A percentile compares a stretch with the other conserved stretches of the same genome.
These are phyloP conservation scores for Baudoinia panamericana DNA, from an alignment of 495 filamentous ascomycete genomes.

Conservation along the genomic window DNA sequence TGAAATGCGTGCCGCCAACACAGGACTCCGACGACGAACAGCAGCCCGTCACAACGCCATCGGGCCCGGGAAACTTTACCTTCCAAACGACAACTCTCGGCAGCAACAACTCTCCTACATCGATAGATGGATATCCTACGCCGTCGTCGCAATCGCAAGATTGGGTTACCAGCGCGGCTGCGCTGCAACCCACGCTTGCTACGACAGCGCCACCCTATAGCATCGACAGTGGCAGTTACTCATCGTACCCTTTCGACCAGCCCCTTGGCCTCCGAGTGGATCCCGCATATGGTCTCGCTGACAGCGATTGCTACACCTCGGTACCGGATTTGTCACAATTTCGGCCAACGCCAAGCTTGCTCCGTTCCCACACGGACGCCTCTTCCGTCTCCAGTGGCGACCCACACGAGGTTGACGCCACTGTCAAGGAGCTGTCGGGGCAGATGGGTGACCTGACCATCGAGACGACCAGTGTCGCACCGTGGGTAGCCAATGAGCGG, in stretches of 20 bases:
- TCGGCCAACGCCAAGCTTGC: constrained; percentile 3
- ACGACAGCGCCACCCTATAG: background rate
- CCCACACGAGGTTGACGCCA: constrained; percentile 17
- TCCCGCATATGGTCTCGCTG: background rate
- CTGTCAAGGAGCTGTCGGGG: constrained; percentile 43
- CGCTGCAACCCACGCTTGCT: background rate
- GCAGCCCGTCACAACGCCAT: constrained; percentile 5
- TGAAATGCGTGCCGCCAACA: constrained; percentile 85
- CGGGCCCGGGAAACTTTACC: constrained; percentile 2
- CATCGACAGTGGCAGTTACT: background rate
- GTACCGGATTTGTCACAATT: background rate
- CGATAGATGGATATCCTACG: background rate
- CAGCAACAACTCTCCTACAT: no score
- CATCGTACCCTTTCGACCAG: constrained; percentile 2
- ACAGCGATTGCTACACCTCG: constrained; percentile 1
- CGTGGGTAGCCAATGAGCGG: constrained; percentile 72
- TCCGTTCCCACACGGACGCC: constrained; percentile 5
- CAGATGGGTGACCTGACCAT: constrained; percentile 77
- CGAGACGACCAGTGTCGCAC: constrained; percentile 74
- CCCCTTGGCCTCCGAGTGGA: constrained; percentile 2
- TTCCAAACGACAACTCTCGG: constrained; percentile 1
- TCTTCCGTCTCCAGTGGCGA: constrained; percentile 15
- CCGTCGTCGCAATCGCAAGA: background rate
- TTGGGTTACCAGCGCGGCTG: constrained; percentile 2
- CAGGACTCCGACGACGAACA: constrained; percentile 68